Evolutionary conservation across 2,329 filamentous ascomycete genomes (phyloP).

Genomic region (Claviceps purpurea): DNA sequence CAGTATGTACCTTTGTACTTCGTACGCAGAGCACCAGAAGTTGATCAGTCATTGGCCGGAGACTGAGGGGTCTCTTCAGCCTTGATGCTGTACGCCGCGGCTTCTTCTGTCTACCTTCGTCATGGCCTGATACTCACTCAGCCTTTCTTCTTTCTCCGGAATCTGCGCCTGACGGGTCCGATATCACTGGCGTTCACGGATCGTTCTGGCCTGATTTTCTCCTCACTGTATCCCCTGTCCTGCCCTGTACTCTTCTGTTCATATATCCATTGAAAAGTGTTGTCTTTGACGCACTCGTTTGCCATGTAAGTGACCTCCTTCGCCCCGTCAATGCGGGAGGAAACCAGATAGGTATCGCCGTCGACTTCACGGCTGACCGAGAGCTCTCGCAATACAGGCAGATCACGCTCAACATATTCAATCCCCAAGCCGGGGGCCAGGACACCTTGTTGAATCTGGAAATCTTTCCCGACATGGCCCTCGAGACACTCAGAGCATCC

Average conservation of each 20-base stretch:
- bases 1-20: no score
- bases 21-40: no score
- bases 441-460: slow-evolving; percentile 71
- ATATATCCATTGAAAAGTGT: background rate
- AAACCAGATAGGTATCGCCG: background rate
- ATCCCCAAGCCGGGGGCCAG: slow-evolving; percentile 52
- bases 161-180: background rate
- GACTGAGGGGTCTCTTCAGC: background rate
- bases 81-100: background rate
- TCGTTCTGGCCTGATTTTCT: background rate
- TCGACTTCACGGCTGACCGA: slow-evolving; percentile 2
- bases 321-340: background rate
- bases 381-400: slow-evolving; percentile 41
- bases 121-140: background rate
- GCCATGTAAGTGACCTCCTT: background rate
- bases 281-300: background rate
- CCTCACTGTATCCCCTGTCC: background rate
- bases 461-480: slow-evolving; percentile 66
- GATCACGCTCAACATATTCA: slow-evolving; percentile 75
- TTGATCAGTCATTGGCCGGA: no score
- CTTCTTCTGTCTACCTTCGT: background rate
- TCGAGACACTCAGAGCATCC: slow-evolving; percentile 75
- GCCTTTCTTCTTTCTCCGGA: background rate
- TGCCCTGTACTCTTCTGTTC: background rate
- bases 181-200: background rate